Evolutionary conservation across 192 early-diverging fungal species (phyloP).

Genomic region (Phycomyces nitens): DNA sequence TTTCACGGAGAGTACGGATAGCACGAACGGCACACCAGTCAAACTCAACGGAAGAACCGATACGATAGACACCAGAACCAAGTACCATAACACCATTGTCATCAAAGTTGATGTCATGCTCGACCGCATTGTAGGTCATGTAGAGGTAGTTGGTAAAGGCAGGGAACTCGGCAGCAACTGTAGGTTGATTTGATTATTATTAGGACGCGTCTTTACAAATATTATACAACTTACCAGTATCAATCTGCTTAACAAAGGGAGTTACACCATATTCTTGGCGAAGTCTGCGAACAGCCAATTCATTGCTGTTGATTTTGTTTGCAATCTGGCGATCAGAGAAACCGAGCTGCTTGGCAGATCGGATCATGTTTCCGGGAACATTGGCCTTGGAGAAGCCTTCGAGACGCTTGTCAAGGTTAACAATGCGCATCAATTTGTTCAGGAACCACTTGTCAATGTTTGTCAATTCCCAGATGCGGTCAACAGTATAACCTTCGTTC

Average conservation of each 20-base stretch:
- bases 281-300: constrained; percentile 84
- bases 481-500: constrained; percentile 89
- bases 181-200: too few species aligned
- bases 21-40: constrained; percentile 98
- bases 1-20: constrained; percentile 87
- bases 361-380: constrained; percentile 55
- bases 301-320: constrained; percentile 66
- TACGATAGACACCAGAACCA: constrained; percentile 97
- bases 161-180: constrained; percentile 97
- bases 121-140: constrained; percentile 93
- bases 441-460: constrained; percentile 98
- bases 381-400: constrained; percentile 55
- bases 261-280: constrained; percentile 75
- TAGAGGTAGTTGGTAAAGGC: constrained; percentile 98
- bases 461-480: constrained; percentile 87
- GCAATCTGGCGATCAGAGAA: constrained; percentile 94
- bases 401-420: constrained; percentile 74
- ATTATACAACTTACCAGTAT: constrained; percentile 50
- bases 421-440: constrained; percentile 88
- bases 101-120: constrained; percentile 89
- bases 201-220: too few species aligned
- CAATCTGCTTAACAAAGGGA: constrained; percentile 99
- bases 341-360: constrained; percentile 88
- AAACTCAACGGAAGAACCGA: constrained; percentile 97
- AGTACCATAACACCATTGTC: constrained; percentile 97